A percentile compares a stretch with the other conserved stretches of the same genome.
These are phyloP conservation scores for Trichoderma guizhouense DNA, from an alignment of 2,329 filamentous ascomycete species.

Conservation along the genomic window DNA sequence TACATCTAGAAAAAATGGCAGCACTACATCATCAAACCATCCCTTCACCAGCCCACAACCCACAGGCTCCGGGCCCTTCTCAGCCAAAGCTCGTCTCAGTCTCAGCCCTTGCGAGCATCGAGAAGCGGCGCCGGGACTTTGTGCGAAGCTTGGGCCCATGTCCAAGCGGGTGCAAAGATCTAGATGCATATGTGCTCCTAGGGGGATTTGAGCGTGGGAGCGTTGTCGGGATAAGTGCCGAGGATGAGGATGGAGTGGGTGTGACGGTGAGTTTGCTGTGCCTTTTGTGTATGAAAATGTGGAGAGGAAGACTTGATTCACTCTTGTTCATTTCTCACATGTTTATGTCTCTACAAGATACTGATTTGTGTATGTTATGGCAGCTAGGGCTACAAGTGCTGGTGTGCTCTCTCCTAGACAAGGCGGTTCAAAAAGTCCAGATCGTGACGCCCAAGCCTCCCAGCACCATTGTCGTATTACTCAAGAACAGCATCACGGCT, in stretches of 20 bases:
- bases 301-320: background rate
- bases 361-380: slow-evolving; percentile 20
- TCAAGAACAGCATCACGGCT: slow-evolving; percentile 40
- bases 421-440: slow-evolving; percentile 31
- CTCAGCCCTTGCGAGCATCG: slow-evolving; percentile 38
- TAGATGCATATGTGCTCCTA: slow-evolving; percentile 47
- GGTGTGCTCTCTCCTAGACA: slow-evolving; percentile 37
- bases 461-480: slow-evolving; percentile 37
- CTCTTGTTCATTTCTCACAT: too few relatives aligned
- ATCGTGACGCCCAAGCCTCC: slow-evolving; percentile 49
- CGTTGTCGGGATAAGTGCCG: slow-evolving; percentile 53
- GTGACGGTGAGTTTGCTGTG: slow-evolving; percentile 39
- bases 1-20: background rate
- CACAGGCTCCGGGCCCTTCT: slow-evolving; percentile 13
- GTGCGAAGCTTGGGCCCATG: slow-evolving; percentile 32
- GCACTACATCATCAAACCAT: background rate
- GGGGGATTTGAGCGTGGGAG: slow-evolving; percentile 48
- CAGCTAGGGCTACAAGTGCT: slow-evolving; percentile 50
- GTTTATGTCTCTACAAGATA: background rate
- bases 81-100: slow-evolving; percentile 45
- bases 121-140: slow-evolving; percentile 35
- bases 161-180: slow-evolving; percentile 43
- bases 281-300: background rate
- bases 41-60: background rate
- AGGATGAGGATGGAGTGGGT: slow-evolving; percentile 47